A percentile compares a stretch with the other conserved stretches of the same genome.
Evolutionary conservation across 768 basidiomycete species (phyloP).

Genomic region (Floccularia luteovirens): DNA sequence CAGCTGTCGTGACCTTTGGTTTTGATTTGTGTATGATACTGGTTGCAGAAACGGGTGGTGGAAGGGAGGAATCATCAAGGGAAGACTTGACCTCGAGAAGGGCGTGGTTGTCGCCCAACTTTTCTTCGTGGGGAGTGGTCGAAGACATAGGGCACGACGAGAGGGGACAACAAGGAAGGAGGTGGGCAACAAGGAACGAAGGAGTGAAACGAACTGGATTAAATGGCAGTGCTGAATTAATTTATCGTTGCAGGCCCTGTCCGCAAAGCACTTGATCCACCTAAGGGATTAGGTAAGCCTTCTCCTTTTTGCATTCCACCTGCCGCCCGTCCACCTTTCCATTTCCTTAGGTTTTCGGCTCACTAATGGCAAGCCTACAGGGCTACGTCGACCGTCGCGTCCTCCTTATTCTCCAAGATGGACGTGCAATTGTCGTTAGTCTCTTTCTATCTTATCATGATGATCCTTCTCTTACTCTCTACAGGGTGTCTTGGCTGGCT

Average conservation of each 20-base stretch:
- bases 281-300: background rate
- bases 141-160: background rate
- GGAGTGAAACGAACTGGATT: background rate
- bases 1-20: constrained; percentile 51
- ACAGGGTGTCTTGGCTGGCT: constrained; percentile 87
- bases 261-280: background rate
- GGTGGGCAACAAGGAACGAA: background rate
- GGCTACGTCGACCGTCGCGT: constrained; percentile 92
- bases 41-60: constrained; percentile 50
- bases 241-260: background rate
- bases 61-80: constrained; percentile 29
- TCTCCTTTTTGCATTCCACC: background rate
- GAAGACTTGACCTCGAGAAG: background rate
- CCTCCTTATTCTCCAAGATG: constrained; percentile 92
- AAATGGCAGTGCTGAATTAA: too few relatives aligned
- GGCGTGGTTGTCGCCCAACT: background rate
- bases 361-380: constrained; percentile 78
- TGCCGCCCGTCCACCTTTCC: background rate
- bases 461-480: constrained; percentile 2
- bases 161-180: background rate
- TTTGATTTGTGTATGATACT: constrained; percentile 30
- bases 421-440: constrained; percentile 86
- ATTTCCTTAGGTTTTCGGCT: constrained; percentile 9
- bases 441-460: background rate
- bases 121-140: background rate